Percentiles rank a stretch among this genome's conserved stretches.
These are phyloP conservation scores for Quercus berberidifolia DNA, from an alignment of 306 rosid species.

Conservation along the genomic window DNA sequence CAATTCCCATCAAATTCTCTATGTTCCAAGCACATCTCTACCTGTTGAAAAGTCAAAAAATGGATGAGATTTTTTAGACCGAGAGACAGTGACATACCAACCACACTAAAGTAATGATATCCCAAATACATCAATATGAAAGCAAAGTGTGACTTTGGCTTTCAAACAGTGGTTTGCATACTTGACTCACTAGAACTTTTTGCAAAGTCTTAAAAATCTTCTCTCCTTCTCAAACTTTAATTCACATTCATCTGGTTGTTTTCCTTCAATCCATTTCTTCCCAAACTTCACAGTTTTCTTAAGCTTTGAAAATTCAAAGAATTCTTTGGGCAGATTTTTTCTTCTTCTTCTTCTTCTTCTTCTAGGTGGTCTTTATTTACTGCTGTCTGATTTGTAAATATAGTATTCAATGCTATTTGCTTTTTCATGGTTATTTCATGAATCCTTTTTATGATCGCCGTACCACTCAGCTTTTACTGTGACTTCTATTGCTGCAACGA, in stretches of 20 bases:
- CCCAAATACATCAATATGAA: slow-evolving; percentile 54
- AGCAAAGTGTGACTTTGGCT: slow-evolving; percentile 59
- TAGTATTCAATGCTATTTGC: background rate
- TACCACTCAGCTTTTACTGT: background rate
- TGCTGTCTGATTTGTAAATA: background rate
- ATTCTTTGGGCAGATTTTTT: background rate
- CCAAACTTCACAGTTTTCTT: background rate
- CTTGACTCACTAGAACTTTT: slow-evolving; percentile 28
- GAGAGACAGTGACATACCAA: slow-evolving; percentile 53
- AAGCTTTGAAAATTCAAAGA: background rate
- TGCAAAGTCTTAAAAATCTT: background rate
- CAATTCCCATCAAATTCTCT: background rate
- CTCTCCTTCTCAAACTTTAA: background rate
- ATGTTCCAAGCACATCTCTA: background rate
- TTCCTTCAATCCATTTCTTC: background rate
- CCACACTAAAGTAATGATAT: slow-evolving; percentile 20
- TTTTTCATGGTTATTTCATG: background rate
- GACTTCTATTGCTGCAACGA: background rate
- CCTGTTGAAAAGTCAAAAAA: slow-evolving; percentile 6
- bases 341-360: too few relatives aligned
- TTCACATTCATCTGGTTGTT: background rate
- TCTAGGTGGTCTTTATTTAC: background rate
- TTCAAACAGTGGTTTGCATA: slow-evolving; percentile 23
- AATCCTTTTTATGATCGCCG: background rate
- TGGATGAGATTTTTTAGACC: slow-evolving; percentile 13